Evolutionary conservation across 441 rosid species (phyloP).

Genomic region (Gossypium schwendimanii): DNA sequence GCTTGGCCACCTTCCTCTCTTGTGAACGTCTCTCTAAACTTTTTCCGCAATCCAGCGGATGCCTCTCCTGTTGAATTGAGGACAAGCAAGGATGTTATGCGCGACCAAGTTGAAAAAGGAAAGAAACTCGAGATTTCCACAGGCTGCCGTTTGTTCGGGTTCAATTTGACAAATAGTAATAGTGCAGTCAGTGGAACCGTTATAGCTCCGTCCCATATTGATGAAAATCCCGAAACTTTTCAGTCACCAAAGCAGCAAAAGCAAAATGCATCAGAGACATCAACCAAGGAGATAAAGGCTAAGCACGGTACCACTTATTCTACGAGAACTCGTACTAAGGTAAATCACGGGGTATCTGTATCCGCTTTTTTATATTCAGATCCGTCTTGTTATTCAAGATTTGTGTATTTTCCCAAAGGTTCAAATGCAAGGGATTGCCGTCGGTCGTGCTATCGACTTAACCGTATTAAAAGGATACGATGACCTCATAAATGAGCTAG

Average conservation of each 20-base stretch:
- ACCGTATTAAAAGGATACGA: constrained; percentile 54
- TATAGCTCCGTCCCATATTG: constrained; percentile 24
- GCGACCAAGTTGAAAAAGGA: constrained; percentile 29
- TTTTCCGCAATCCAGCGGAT: constrained; percentile 34
- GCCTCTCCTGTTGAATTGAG: constrained; percentile 19
- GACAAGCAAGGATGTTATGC: constrained; percentile 20
- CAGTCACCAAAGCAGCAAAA: constrained; percentile 17
- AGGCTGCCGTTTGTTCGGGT: constrained; percentile 69
- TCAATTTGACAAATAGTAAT: constrained; percentile 45
- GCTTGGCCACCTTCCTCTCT: constrained; percentile 26
- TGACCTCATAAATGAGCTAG: constrained; percentile 59
- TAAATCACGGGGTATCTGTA: constrained; percentile 7
- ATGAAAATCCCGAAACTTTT: constrained; percentile 33
- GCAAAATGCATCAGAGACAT: constrained; percentile 25
- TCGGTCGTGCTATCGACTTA: constrained; percentile 84
- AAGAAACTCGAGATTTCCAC: constrained; percentile 35
- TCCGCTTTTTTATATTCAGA: not conserved
- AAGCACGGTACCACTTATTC: constrained; percentile 31
- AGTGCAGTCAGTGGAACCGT: constrained; percentile 17
- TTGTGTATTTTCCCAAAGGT: constrained; percentile 41
- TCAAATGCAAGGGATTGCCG: constrained; percentile 86
- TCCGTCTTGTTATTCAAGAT: not conserved
- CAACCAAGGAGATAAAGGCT: constrained; percentile 31
- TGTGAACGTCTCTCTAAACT: constrained; percentile 34
- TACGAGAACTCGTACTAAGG: constrained; percentile 71